Evolutionary conservation across 306 rosid genomes (phyloP), one percentile per base, ranked within the genome.

Genomic region (Prinsepia uniflora): DNA sequence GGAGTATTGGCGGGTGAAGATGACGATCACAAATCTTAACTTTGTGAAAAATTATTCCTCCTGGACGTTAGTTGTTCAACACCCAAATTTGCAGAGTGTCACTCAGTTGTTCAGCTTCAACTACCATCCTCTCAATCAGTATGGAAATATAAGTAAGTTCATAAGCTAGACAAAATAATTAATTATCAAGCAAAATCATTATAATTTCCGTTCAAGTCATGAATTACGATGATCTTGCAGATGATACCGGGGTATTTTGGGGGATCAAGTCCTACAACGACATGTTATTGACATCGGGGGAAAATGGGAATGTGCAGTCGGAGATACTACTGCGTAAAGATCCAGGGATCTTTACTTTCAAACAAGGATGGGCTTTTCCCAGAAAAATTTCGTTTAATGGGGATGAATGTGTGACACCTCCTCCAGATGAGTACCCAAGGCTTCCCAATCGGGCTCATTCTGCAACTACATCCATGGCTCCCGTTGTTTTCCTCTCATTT

Each of bases 191-290:
- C 36, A 30, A 1, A 30, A 30, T 2, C 3, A 2, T 30, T 30
- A 30, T 30, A 30, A 2, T 30, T 30, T 30, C 2, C 36, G 36
- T 30, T 30, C 36, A 30, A 30, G 36, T 30, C 36, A 30, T 30
- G 36, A 30, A 30, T 30, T 30, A 30, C 36, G 36, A 30, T 30
- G 36, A 30, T 30, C 36, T 30, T 30, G 36, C 88, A 92, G 98
- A 89, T 75, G 98, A 92, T 61, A 84, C 90, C 14, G 96, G 88
- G 54, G 72, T 92, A 86, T 83, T 92, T 72, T 92, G 95, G 98
- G 98, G 98, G 43, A 49, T 89, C 30, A 63, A 72, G 17, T 74
- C 61, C 79, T 89, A 87, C 84, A 92, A 89, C 65, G 96, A 92
- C 69, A 69, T 87, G 86, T 76, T 92, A 78, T 73, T 89, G 47